Base-by-base conservation (phyloP, 805 yeast genomes). In the Monosporozyma siamensis region DNA sequence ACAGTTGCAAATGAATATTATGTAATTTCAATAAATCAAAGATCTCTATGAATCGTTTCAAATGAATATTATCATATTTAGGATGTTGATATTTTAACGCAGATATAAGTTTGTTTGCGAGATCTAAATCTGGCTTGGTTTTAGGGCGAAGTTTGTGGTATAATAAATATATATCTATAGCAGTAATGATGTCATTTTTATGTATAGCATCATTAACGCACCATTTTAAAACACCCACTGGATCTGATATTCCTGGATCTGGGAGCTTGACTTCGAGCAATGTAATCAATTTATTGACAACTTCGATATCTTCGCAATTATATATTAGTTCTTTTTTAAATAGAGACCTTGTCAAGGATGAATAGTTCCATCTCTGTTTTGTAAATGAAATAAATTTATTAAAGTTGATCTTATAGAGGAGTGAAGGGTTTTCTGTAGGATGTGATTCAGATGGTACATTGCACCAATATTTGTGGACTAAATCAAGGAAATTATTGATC, bases 11-110 rank as follows among this genome's bases (percentile, higher is more conserved):
- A 3, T 11, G 12, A 6, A 25, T 6, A 7, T 39, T 29, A 10
- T 27, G 40, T 3, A 25, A n/a, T 4, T 40, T 23, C 18, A 50
- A 47, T 10, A 56, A 34, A 1, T 46, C 18, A 8, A 46, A 15
- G 7, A 59, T 22, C 23, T 32, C 39, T 9, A 52, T 22, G 25
- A 45, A 49, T 24, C 50, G 50, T 12, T 43, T 25, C 9, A 59
- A 34, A 24, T 50, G 50, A 2, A 48, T 9, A 5, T 44, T 40
- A 38, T 57, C 58, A 35, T 40, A 46, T 22, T 38, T 42, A 2
- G 63, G 62, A 35, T 55, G 41, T 15, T 46, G 44, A 27, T 49
- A 54, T 18, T 58, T 44, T 6, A 56, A 29, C 3, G 48, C 45
- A n/a, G 53, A 41, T 4, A 57, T 34, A 8, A 57, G 40, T 22